Conservation (phyloP, 768 basidiomycete genomes). For the Russula sp. region DNA sequence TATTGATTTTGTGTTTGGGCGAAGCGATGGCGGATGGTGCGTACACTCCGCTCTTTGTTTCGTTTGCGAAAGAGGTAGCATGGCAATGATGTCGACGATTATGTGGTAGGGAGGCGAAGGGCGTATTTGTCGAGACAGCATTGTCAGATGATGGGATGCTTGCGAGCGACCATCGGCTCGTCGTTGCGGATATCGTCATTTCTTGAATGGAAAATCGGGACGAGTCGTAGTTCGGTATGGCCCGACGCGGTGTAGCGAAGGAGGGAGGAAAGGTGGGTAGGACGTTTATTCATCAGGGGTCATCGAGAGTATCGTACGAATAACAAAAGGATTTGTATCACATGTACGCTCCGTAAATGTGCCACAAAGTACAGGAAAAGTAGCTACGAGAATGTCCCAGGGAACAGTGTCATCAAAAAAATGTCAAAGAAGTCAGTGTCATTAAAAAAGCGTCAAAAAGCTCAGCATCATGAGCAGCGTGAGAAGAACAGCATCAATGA, state of each 20-base stretch:
- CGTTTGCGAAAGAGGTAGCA: no score
- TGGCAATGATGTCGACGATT: background rate
- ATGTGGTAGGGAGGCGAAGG: background rate
- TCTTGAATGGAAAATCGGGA: background rate
- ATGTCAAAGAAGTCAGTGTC: no score
- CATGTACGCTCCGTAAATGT: background rate
- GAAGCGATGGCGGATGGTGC: constrained; percentile 41
- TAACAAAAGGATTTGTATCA: background rate
- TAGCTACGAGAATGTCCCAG: background rate
- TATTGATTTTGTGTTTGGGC: constrained; percentile 53
- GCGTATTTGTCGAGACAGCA: background rate
- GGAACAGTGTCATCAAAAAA: background rate
- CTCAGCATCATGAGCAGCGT: background rate
- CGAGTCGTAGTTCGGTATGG: background rate
- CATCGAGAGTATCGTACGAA: background rate
- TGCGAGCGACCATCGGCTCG: constrained; percentile 53
- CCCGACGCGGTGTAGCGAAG: background rate
- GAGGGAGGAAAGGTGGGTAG: background rate
- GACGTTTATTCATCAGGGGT: background rate
- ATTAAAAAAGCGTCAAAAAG: no score
- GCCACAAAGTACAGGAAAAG: background rate
- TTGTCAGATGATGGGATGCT: constrained; percentile 36
- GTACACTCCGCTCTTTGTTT: constrained; percentile 20
- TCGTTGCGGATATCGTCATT: constrained; percentile 38
- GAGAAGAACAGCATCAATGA: no score